These are phyloP conservation scores for Diaporthe ilicicola DNA, from an alignment of 2,329 filamentous ascomycete genomes.

Conservation along the genomic window DNA sequence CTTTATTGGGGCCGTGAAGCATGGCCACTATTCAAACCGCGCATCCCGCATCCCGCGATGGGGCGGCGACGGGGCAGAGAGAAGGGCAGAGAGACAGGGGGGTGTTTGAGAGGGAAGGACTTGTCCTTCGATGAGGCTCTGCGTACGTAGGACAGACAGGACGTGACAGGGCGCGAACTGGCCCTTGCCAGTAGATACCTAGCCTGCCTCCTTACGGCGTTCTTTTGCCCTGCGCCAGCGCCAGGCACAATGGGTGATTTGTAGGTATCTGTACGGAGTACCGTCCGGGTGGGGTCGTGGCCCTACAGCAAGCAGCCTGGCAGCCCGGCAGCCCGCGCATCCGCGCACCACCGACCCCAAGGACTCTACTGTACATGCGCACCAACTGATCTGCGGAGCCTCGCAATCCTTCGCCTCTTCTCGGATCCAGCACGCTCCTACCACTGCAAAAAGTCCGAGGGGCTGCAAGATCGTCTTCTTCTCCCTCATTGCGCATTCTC, in stretches of 20 bases:
- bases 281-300: not conserved
- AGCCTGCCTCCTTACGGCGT: not conserved
- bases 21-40: not conserved
- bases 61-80: not conserved
- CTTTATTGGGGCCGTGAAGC: too few species aligned
- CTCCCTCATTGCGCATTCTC: not conserved
- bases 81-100: not conserved
- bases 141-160: not conserved
- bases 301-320: too few species aligned
- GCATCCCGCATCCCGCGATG: not conserved
- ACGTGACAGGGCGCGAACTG: not conserved
- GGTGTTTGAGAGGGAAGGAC: not conserved
- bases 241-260: not conserved
- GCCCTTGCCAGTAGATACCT: not conserved
- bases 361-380: not conserved
- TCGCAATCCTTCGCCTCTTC: constrained; percentile 12
- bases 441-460: constrained; percentile 1
- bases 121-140: constrained; percentile 1
- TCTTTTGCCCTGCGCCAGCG: not conserved
- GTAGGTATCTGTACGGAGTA: not conserved
- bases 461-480: too few species aligned
- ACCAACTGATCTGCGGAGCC: constrained; percentile 22
- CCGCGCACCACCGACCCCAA: constrained; percentile 15
- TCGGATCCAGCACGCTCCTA: constrained; percentile 5
- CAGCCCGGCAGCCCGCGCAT: not conserved